Percentiles rank a stretch among this genome's conserved stretches.
These are phyloP conservation scores for Coemansia erecta DNA, from an alignment of 192 early-diverging fungal species.

Conservation along the genomic window DNA sequence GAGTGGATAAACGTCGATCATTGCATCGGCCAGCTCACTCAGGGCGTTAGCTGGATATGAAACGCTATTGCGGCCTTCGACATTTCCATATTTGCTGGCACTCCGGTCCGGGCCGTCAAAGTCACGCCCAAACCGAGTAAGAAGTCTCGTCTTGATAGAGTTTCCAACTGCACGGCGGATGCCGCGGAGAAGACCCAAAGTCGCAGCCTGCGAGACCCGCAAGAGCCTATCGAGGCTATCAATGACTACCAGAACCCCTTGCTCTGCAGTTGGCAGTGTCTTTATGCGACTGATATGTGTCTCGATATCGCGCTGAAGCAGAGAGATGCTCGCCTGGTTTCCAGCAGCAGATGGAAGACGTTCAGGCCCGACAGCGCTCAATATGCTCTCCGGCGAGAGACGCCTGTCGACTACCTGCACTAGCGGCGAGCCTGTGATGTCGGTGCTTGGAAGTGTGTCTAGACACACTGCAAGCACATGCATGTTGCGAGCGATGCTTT, in stretches of 20 bases:
- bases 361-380: background rate
- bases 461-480: constrained; percentile 24
- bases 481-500: constrained; percentile 23
- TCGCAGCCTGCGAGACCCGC: constrained; percentile 14
- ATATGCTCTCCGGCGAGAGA: background rate
- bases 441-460: constrained; percentile 18
- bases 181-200: constrained; percentile 29
- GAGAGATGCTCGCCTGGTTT: background rate
- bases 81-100: no score
- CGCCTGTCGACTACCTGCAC: constrained; percentile 20
- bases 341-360: background rate
- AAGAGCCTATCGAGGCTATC: constrained; percentile 41
- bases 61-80: background rate
- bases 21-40: constrained; percentile 30
- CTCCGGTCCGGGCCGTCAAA: background rate
- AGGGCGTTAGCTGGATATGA: constrained; percentile 5
- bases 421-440: constrained; percentile 16
- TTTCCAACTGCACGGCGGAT: constrained; percentile 12
- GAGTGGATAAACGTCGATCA: constrained; percentile 32
- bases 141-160: constrained; percentile 15
- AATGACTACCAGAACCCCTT: constrained; percentile 11
- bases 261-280: background rate
- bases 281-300: background rate
- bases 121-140: constrained; percentile 39
- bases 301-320: constrained; percentile 5